Evolutionary conservation across 768 basidiomycete species (phyloP).

Genomic region (Rhodotorula graminis): DNA sequence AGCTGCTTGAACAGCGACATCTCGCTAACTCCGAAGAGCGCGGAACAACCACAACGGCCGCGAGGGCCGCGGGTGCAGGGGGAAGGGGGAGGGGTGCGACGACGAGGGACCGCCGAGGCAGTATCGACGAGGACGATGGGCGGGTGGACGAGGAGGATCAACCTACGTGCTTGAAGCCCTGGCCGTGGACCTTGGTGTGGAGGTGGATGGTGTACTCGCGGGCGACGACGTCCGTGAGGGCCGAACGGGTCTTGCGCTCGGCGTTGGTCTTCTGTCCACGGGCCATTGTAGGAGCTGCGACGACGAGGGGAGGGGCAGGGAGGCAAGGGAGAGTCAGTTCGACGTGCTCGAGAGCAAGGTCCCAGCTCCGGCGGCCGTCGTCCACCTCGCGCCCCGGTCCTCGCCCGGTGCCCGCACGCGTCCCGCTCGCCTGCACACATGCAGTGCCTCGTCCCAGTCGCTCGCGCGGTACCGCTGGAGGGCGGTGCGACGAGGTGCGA

Average conservation of each 20-base stretch:
- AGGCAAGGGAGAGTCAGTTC: conserved; percentile 49
- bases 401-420: no score
- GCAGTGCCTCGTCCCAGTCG: no score
- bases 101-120: neutral
- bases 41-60: conserved; percentile 1
- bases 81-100: neutral
- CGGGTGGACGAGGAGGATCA: neutral
- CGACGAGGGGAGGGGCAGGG: conserved; percentile 41
- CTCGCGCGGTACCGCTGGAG: neutral
- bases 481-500: neutral
- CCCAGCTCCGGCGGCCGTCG: neutral
- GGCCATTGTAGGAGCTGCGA: conserved; percentile 46
- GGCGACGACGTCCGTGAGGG: conserved; percentile 95
- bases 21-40: neutral
- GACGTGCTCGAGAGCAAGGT: conserved; percentile 47
- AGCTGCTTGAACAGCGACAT: neutral
- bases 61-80: neutral
- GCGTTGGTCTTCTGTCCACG: conserved; percentile 38
- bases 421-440: no score
- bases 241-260: conserved; percentile 77
- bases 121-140: neutral
- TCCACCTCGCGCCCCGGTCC: neutral
- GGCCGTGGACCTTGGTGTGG: conserved; percentile 40
- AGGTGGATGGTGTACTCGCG: conserved; percentile 73
- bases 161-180: conserved; percentile 40